Percentiles rank a stretch among this genome's conserved stretches.
Evolutionary conservation across 2,329 filamentous ascomycete species (phyloP).

Genomic region (Exophiala viscosa): DNA sequence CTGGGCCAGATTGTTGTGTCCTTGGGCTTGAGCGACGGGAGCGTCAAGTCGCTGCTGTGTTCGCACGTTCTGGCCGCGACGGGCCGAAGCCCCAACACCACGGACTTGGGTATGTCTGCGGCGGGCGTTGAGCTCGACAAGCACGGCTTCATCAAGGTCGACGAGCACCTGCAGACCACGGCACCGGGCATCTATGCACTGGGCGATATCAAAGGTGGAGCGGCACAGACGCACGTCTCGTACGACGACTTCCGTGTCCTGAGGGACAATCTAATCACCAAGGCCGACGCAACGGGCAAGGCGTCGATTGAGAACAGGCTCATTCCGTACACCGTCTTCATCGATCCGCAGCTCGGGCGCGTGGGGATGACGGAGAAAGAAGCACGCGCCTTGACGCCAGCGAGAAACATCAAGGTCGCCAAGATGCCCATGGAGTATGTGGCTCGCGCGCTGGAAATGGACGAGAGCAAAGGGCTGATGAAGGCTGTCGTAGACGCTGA

Average conservation of each 20-base stretch:
- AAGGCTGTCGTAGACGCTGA: slow-evolving; percentile 50
- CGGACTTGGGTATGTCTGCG: slow-evolving; percentile 40
- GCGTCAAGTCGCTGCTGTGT: slow-evolving; percentile 30
- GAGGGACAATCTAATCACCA: slow-evolving; percentile 42
- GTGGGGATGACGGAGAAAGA: slow-evolving; percentile 48
- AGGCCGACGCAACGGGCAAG: slow-evolving; percentile 18
- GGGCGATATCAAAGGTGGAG: slow-evolving; percentile 52
- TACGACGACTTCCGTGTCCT: slow-evolving; percentile 57
- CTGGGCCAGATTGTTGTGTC: slow-evolving; percentile 28
- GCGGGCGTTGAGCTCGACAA: slow-evolving; percentile 42
- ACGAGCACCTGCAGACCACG: slow-evolving; percentile 45
- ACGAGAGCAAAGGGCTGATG: slow-evolving; percentile 51
- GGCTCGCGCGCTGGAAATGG: slow-evolving; percentile 50
- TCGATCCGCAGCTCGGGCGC: slow-evolving; percentile 53
- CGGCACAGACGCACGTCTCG: slow-evolving; percentile 55
- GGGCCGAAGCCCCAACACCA: slow-evolving; percentile 51
- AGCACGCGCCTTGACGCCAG: slow-evolving; percentile 24
- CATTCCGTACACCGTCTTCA: slow-evolving; percentile 52
- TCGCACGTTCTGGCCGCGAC: slow-evolving; percentile 52
- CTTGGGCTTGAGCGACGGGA: slow-evolving; percentile 23
- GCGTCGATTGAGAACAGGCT: slow-evolving; percentile 34
- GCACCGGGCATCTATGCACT: slow-evolving; percentile 46
- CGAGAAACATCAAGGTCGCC: slow-evolving; percentile 39
- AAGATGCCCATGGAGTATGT: slow-evolving; percentile 53
- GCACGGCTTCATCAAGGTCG: slow-evolving; percentile 45